Conservation (phyloP, 2,329 filamentous ascomycete genomes). For the Didymella keratinophila region DNA sequence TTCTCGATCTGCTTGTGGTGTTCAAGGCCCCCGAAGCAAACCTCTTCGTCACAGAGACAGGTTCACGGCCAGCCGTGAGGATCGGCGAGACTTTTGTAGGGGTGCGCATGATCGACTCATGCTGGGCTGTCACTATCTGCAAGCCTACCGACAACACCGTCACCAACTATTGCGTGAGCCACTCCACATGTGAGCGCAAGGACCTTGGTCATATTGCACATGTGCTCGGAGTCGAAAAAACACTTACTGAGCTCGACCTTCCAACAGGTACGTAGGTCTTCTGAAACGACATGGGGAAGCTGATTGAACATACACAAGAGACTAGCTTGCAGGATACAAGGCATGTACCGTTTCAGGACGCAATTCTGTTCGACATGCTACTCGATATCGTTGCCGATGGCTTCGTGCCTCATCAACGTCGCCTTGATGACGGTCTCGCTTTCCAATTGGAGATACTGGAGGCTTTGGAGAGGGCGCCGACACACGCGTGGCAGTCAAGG, state of each 20-base stretch:
- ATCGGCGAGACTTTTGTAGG: background rate
- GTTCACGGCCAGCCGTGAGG: background rate
- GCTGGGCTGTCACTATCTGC: background rate
- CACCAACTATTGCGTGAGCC: background rate
- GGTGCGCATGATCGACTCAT: background rate
- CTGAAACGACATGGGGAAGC: background rate
- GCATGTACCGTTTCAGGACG: background rate
- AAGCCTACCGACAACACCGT: background rate
- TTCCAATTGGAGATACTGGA: conserved; percentile 2
- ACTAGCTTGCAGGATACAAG: background rate
- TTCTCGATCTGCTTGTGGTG: background rate
- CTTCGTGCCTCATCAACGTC: background rate
- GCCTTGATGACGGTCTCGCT: background rate
- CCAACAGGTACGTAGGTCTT: background rate
- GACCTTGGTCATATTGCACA: background rate
- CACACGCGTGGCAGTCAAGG: too few relatives aligned
- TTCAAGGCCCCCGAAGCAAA: background rate
- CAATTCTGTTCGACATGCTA: conserved; percentile 1
- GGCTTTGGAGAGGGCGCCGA: background rate
- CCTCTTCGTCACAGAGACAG: background rate
- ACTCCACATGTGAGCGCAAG: background rate
- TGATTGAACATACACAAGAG: background rate
- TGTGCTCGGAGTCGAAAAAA: background rate
- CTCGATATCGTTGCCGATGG: background rate
- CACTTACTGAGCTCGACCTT: background rate